Base-by-base conservation (phyloP, 805 yeast genomes). In the Spathaspora boniae region DNA sequence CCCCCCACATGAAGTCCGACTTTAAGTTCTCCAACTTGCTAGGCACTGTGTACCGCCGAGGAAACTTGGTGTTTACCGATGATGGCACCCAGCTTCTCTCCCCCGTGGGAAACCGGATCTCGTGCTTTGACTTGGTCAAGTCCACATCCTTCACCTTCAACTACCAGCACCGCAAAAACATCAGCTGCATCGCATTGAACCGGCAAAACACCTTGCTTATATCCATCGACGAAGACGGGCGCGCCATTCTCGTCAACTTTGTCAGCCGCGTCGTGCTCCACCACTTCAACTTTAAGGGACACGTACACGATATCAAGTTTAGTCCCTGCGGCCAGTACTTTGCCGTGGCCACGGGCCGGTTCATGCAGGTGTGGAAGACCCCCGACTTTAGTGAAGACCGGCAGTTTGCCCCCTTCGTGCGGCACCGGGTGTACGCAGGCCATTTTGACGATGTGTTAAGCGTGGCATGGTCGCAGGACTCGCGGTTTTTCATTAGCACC, bases 401-500 rank as follows among this genome's bases (percentile, higher is more conserved):
- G 42, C 96, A 88, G 56, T 93, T 93, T 70, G 93, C 96, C 0
- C 98, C 98, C 11, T 93, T 93, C 60, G 85, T 91, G 26, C 82
- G 95, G 44, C 86, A 86, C 59, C 70, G 95, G 51, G 76, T 85
- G 6, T 88, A 88, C 50, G 87, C 96, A 1, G 98, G 98, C 23
- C 98, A 93, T 64, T 88, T 79, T 55, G 80, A 80, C 33, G 94
- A 86, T 48, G 77, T 93, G 16, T 70, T 76, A 2, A 77, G 88
- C 2, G 58, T 93, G 8, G 71, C 86, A 3, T 93, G 98, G 98
- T 86, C 97, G 1, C 71, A 70, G 19, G 98, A 93, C 59, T 85
- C 96, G 4, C 73, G 96, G 47, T 93, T 88, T 54, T 74, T 93
- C 48, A 66, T 93, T 27, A 78, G 96, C 2, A 74, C 95, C 2